These are phyloP conservation scores for Trichoderma lentiforme DNA, from an alignment of 2,329 filamentous ascomycete genomes.

Conservation along the genomic window DNA sequence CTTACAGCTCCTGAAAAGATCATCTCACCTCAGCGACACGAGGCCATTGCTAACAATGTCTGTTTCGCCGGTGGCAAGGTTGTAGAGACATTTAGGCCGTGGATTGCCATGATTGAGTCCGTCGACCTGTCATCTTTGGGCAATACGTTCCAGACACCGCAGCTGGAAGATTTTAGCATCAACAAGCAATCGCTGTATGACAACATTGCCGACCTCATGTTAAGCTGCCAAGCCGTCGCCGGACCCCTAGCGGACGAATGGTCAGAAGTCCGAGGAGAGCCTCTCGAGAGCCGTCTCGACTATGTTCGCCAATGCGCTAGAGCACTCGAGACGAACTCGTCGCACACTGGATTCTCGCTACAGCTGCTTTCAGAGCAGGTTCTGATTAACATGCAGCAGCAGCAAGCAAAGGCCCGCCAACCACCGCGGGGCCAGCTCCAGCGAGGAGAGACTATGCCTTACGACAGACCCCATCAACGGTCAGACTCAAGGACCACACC, in stretches of 20 bases:
- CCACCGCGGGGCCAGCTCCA: conserved; percentile 51
- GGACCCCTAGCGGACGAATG: conserved; percentile 92
- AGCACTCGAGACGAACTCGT: conserved; percentile 80
- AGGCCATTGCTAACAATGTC: conserved; percentile 75
- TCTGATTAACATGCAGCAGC: conserved; percentile 51
- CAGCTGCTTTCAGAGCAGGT: conserved; percentile 84
- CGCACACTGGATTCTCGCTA: conserved; percentile 82
- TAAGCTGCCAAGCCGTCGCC: conserved; percentile 87
- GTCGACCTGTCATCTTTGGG: conserved; percentile 81
- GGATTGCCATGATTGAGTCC: conserved; percentile 86
- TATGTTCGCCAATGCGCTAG: conserved; percentile 74
- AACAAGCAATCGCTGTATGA: conserved; percentile 96
- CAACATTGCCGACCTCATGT: conserved; percentile 81
- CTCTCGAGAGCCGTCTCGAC: conserved; percentile 80
- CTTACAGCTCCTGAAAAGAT: conserved; percentile 76
- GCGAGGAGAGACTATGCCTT: conserved; percentile 57
- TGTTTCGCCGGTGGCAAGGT: conserved; percentile 76
- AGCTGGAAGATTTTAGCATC: conserved; percentile 79
- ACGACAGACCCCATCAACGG: conserved; percentile 53
- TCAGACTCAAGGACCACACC: conserved; percentile 51
- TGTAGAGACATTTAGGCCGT: conserved; percentile 83
- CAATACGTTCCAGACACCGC: conserved; percentile 76
- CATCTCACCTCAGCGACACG: conserved; percentile 73
- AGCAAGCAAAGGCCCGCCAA: conserved; percentile 38
- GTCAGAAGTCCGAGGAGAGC: conserved; percentile 86